Conservation (phyloP, 2,329 filamentous ascomycete species). For the Alternaria atra region DNA sequence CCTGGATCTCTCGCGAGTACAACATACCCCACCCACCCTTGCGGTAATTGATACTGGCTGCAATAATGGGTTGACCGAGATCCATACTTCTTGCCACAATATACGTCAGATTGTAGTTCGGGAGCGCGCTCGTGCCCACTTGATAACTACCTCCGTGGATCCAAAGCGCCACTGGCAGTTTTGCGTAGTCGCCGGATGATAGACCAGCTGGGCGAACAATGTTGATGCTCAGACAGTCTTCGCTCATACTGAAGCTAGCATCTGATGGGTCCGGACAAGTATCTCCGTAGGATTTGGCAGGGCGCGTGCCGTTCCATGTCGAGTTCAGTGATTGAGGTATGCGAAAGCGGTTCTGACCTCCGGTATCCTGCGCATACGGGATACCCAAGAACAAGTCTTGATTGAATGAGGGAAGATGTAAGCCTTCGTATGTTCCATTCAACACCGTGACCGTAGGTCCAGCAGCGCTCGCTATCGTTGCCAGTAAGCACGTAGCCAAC, state of each 20-base stretch:
- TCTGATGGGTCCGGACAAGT: slow-evolving; percentile 51
- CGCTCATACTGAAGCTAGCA: slow-evolving; percentile 53
- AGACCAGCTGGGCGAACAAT: slow-evolving; percentile 64
- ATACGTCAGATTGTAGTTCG: slow-evolving; percentile 70
- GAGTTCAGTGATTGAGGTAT: slow-evolving; percentile 60
- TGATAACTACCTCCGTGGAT: slow-evolving; percentile 62
- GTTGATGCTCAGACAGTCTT: slow-evolving; percentile 71
- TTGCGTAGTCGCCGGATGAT: slow-evolving; percentile 43
- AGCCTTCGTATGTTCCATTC: slow-evolving; percentile 49
- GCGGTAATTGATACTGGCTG: slow-evolving; percentile 55
- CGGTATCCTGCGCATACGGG: slow-evolving; percentile 66
- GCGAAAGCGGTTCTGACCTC: slow-evolving; percentile 63
- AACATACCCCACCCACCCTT: slow-evolving; percentile 76
- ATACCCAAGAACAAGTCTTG: slow-evolving; percentile 62
- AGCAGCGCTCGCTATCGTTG: slow-evolving; percentile 21
- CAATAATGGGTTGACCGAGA: slow-evolving; percentile 49
- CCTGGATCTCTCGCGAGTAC: slow-evolving; percentile 57
- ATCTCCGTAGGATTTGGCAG: slow-evolving; percentile 54
- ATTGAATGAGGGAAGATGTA: slow-evolving; percentile 46
- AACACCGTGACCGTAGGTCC: slow-evolving; percentile 40
- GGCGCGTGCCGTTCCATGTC: slow-evolving; percentile 51
- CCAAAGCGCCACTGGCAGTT: slow-evolving; percentile 68
- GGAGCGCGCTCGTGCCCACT: slow-evolving; percentile 54
- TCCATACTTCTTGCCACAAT: slow-evolving; percentile 61
- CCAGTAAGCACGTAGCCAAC: slow-evolving; percentile 23